phyloP scores from a whole-genome alignment of 495 filamentous ascomycete species.

The Aspergillus kassunensis region DNA sequence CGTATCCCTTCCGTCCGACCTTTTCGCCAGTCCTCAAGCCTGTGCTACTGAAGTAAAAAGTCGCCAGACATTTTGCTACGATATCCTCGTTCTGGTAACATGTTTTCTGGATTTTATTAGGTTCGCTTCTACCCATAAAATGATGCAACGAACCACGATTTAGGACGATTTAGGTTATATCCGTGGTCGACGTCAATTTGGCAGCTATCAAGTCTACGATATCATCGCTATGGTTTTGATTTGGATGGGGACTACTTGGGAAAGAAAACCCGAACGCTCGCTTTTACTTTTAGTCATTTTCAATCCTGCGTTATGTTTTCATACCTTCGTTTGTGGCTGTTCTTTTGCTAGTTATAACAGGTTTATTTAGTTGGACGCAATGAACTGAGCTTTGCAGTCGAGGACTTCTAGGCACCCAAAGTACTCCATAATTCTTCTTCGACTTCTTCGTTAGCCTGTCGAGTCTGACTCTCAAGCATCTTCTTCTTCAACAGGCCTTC shows the following conservation, averaged over 20 bases:
- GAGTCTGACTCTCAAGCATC: slow-evolving; percentile 19
- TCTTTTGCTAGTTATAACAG: no score
- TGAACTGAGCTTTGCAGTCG: neutral
- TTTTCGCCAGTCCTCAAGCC: no score
- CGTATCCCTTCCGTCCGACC: neutral
- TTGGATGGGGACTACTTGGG: slow-evolving; percentile 4
- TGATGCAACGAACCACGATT: neutral
- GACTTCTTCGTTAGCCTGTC: slow-evolving; percentile 9
- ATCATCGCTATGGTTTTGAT: slow-evolving; percentile 9
- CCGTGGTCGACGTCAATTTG: slow-evolving; percentile 3
- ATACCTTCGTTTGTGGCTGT: neutral
- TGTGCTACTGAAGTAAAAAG: neutral
- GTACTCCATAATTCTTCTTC: slow-evolving; percentile 3
- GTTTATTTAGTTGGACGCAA: neutral
- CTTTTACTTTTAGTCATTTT: neutral
- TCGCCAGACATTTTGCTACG: neutral
- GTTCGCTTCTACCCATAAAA: neutral
- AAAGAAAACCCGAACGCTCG: neutral
- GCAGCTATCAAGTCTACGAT: slow-evolving; percentile 1
- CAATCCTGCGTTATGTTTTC: neutral
- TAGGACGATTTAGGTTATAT: neutral
- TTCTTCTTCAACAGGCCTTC: slow-evolving; percentile 54
- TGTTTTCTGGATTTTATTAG: neutral
- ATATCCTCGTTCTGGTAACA: neutral
- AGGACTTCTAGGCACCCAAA: neutral